phyloP scores from a whole-genome alignment of 2,329 filamentous ascomycete species.

The Cytospora schulzeri region DNA sequence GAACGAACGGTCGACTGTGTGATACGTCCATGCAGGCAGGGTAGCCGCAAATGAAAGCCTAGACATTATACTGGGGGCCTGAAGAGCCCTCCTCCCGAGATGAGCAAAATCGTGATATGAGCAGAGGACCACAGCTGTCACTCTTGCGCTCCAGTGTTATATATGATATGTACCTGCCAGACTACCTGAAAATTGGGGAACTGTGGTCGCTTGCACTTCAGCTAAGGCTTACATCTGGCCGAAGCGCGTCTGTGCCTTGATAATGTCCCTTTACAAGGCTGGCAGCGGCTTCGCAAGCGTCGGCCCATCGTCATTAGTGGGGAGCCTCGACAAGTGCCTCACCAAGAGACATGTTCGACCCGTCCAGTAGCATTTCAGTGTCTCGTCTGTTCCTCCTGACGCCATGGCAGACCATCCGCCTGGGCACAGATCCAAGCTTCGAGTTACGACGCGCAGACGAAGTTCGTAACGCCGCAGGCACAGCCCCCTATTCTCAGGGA shows the following conservation, averaged over 20 bases:
- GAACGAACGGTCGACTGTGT: neutral
- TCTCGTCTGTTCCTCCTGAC: no score
- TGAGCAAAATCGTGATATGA: neutral
- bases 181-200: neutral
- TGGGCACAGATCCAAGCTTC: neutral
- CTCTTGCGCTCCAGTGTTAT: neutral
- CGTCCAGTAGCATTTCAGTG: no score
- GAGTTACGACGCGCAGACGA: neutral
- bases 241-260: neutral
- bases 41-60: conserved; percentile 5
- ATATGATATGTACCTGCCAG: neutral
- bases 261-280: neutral
- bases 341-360: no score
- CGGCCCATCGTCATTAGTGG: neutral
- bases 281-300: neutral
- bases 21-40: conserved; percentile 7
- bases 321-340: no score
- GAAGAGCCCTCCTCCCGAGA: neutral
- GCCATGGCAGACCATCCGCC: no score
- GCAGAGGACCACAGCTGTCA: neutral
- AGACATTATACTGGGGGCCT: neutral
- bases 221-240: neutral
- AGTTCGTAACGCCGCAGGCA: neutral
- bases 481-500: no score
- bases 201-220: neutral